Conservation (phyloP, 306 rosid species). For the Inga leiocalycina region DNA sequence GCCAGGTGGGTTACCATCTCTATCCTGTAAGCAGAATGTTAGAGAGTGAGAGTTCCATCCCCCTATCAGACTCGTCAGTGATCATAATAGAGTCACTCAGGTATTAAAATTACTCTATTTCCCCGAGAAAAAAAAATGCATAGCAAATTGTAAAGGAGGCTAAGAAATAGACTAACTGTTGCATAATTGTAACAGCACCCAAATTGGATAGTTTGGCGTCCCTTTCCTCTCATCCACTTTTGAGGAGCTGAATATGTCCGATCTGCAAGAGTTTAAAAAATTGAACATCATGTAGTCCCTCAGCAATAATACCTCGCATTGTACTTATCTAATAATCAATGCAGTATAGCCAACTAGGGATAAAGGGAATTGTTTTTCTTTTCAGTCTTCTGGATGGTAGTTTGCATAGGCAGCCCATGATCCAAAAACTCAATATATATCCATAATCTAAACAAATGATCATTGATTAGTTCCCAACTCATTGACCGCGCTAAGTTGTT, state of each 20-base stretch:
- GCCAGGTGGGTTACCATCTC: slow-evolving; percentile 89
- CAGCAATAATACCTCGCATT: slow-evolving; percentile 10
- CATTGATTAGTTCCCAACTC: not conserved
- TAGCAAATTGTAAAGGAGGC: slow-evolving; percentile 5
- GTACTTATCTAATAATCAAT: slow-evolving; percentile 12
- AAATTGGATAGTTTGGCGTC: slow-evolving; percentile 88
- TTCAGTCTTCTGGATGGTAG: not conserved
- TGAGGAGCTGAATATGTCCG: slow-evolving; percentile 85
- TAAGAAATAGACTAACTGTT: slow-evolving; percentile 50
- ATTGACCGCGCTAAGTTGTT: not conserved
- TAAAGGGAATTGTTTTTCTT: not conserved
- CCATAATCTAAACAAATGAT: not conserved
- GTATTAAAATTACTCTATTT: slow-evolving; percentile 5
- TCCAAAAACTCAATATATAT: not conserved
- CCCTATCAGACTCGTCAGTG: slow-evolving; percentile 12
- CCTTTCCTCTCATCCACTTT: slow-evolving; percentile 99
- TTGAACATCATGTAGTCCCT: slow-evolving; percentile 16
- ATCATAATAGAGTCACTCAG: slow-evolving; percentile 8
- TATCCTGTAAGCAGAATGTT: slow-evolving; percentile 64
- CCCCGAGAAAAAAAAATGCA: not conserved
- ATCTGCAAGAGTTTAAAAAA: slow-evolving; percentile 54
- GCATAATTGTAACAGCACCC: slow-evolving; percentile 99
- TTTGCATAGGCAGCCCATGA: not conserved
- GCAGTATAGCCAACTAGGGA: not conserved
- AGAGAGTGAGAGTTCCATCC: slow-evolving; percentile 20